Base-by-base conservation (phyloP, 768 basidiomycete genomes). In the Tremella yokohamensis region DNA sequence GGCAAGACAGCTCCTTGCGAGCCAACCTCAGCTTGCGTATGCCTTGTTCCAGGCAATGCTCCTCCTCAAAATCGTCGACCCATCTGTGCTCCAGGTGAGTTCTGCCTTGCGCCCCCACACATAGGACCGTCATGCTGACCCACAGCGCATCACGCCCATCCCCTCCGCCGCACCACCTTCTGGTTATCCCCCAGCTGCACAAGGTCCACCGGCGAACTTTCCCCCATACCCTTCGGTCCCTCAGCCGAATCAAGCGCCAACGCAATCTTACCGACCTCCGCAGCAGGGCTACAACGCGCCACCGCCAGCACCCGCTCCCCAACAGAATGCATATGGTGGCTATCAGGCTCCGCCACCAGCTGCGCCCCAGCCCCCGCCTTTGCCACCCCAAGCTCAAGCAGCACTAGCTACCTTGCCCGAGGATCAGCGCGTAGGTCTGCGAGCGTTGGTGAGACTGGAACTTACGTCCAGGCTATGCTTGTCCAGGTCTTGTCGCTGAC, bases 11-110 rank as follows among this genome's bases (percentile, higher is more conserved):
- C 79, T 98, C 39, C 82, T 99, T 44, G 79, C 84, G 22, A 81
- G 85, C 16, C 87, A 97, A 67, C 96, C 96, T 16, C 94, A 98
- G 78, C 82, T 96, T 3, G 87, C 91, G 1, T 98, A 97, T 75
- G 96, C 96, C 3, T 82, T 98, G 13, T 96, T 98, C 81, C 93
- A 97, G 78, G 88, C 90, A 0, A 83, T 99, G 62, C 79, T 98
- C 8, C 79, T 97, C 49, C 90, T 93, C 82, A 89, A 92, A 68
- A 89, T 98, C 16, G 89, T 98, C 40, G 92, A 97, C 64, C 83
- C 88, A 2, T 83, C 84, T 3, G 84, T 96, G 49, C 80, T 99
- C 2, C 84, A 89, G 70, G 86, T 89, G 64, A 81, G 75, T 58
- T 8, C 54, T 7, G 3, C 29, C 24, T 11, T 34, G 13, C 24